A percentile compares a stretch with the other conserved stretches of the same genome.
Evolutionary conservation across 345 rosid genomes (phyloP).

Genomic region (Syzygium jambos): DNA sequence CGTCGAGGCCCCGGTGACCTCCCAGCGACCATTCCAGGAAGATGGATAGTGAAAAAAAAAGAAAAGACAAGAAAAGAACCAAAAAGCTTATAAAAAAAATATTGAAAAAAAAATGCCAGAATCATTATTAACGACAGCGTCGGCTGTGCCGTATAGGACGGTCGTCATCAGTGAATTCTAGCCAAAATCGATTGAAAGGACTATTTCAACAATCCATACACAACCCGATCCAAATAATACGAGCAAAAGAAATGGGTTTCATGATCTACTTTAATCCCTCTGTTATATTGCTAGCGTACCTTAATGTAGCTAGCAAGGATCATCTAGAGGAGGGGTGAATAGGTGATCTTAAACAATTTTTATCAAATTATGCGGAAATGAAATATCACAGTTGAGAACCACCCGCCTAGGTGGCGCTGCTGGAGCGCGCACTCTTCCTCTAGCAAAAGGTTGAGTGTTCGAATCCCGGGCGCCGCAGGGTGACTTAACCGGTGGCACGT

Average conservation of each 20-base stretch:
- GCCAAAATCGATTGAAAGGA: fast-evolving
- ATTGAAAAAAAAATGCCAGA: fast-evolving
- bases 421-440: too few species aligned
- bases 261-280: background rate
- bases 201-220: fast-evolving
- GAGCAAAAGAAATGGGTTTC: background rate
- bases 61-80: background rate
- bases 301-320: too few species aligned
- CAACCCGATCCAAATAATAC: background rate
- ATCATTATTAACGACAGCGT: fast-evolving
- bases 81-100: background rate
- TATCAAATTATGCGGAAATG: too few species aligned
- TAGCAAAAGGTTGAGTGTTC: too few species aligned
- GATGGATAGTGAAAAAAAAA: fast-evolving
- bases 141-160: fast-evolving
- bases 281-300: background rate
- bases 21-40: background rate
- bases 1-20: fast-evolving
- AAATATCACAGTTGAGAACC: too few species aligned
- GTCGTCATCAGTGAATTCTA: background rate
- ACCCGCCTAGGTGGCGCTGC: too few species aligned
- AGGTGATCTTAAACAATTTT: too few species aligned
- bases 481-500: too few species aligned
- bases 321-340: too few species aligned
- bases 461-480: too few species aligned